These are phyloP conservation scores for Candida sp. DNA, from an alignment of 1,139 yeast genomes.

Conservation along the genomic window DNA sequence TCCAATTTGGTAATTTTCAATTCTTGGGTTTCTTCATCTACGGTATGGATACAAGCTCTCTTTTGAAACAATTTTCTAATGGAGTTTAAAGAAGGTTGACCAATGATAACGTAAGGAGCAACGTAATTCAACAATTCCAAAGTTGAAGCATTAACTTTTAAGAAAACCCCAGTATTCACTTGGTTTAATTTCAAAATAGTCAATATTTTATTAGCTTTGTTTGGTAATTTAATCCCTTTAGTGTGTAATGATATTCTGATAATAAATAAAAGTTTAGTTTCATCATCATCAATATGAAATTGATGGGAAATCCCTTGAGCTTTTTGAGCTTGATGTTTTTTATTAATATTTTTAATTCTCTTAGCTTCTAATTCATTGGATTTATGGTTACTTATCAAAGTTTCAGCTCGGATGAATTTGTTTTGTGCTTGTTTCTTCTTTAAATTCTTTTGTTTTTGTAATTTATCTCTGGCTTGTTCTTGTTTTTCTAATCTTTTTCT, in stretches of 20 bases:
- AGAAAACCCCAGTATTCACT: constrained; percentile 66
- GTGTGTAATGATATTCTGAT: constrained; percentile 59
- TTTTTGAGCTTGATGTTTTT: constrained; percentile 32
- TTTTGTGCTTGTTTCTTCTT: constrained; percentile 32
- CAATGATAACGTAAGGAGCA: constrained; percentile 70
- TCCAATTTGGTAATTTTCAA: constrained; percentile 46
- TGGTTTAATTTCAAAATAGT: constrained; percentile 55
- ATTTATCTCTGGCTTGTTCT: constrained; percentile 36
- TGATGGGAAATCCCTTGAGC: constrained; percentile 9
- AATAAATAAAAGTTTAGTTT: constrained; percentile 56
- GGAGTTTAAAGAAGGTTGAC: constrained; percentile 67
- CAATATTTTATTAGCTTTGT: constrained; percentile 59
- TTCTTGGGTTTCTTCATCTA: constrained; percentile 24
- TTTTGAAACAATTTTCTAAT: constrained; percentile 73
- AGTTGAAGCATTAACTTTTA: constrained; percentile 55
- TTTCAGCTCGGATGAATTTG: constrained; percentile 70
- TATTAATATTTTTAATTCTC: constrained; percentile 60
- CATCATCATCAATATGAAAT: constrained; percentile 16
- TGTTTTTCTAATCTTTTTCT: constrained; percentile 65
- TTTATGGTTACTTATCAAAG: constrained; percentile 60
- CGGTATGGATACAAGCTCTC: constrained; percentile 56
- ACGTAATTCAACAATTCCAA: constrained; percentile 61
- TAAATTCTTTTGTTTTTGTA: constrained; percentile 29
- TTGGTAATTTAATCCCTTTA: constrained; percentile 62
- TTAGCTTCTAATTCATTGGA: constrained; percentile 65